Evolutionary conservation across 768 basidiomycete genomes (phyloP), one percentile per base, ranked within the genome.

Genomic region (Pilatotrama ljubarskyi): DNA sequence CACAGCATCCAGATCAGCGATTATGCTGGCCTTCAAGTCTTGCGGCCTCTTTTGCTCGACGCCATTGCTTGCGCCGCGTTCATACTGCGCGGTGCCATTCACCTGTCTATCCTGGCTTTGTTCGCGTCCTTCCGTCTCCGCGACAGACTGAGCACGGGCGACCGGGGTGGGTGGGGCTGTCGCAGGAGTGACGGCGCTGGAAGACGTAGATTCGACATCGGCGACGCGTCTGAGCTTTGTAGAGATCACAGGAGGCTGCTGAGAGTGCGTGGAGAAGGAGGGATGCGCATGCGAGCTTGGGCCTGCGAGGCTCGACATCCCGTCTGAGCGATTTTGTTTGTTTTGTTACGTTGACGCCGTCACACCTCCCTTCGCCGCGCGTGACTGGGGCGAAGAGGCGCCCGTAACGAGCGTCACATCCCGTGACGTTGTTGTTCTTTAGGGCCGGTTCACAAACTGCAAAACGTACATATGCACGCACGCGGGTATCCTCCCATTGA

Each of bases 321-420:
- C 56, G 62, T 51, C 62, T 62, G 46, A 64, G 62, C 62, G 63
- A 61, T 59, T 66, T 66, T 61, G 66, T 66, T 69, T 69, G 68
- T 69, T 70, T 69, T 68, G 69, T 68, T 68, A 55, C 66, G 64
- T 66, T 67, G 56, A 60, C 60, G 66, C 64, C 55, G 64, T 66
- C 55, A 63, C 61, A 46, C 61, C 36, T 35, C 22, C 56, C 61
- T 63, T 63, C 61, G 51, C 38, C 46, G 66, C 68, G 58, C 69
- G 73, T 72, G 68, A 72, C 63, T 59, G 46, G 3, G 15, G 24
- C 15, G 10, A 11, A 7, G 18, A 32, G 47, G n/a, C 55, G 55
- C 55, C 47, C 47, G 55, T 57, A 26, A 57, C 47, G 0, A 2
- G 2, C 10, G 55, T 57, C 38, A 57, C 55, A 4, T 9, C 0